Evolutionary conservation across 148 eudicot species (phyloP), one percentile per base, ranked within the genome.

Genomic region (Chenopodium suecicum): DNA sequence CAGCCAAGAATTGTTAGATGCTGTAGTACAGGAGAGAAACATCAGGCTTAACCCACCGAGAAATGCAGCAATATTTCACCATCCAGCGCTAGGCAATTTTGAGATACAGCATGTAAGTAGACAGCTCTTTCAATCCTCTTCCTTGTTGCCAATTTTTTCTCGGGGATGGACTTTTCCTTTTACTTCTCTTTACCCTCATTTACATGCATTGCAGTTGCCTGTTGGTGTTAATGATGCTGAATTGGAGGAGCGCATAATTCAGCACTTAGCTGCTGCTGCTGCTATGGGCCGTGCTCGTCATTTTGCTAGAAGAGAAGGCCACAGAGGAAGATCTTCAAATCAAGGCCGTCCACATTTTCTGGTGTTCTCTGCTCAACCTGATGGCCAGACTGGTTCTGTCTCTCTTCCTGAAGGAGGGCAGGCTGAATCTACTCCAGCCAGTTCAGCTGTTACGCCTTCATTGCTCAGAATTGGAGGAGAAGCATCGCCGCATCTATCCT

Each of bases 211-310:
- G 31, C 90, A 96, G 98, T 78, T 94, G 83, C 95, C 99, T 17
- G 95, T 82, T 70, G 90, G 90, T 74, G 94, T 87, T 64, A 92
- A 90, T 79, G 98, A 96, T 78, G 90, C 97, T 78, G 99, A 96
- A 82, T 94, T 96, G 74, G 99, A 96, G 86, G 99, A 96, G 87
- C 93, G 97, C 75, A 94, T 96, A 65, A 90, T 96, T 84, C 99
- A 96, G 84, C 99, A 96, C 86, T 85, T 96, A 77, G 98, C 99
- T 19, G 98, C 99, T 47, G 99, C 99, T 2, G 97, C 99, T 68
- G 97, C 97, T 37, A 94, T 96, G 99, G 97, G 99, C 64, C 89
- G 99, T 83, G 90, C 98, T 8, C 95, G 97, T 9, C 93, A 94
- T 76, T 83, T 91, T 81, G 82, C 92, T 70, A 85, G 99, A 82